Percentiles rank a stretch among this genome's conserved stretches.
These are phyloP conservation scores for Penicillium roqueforti DNA, from an alignment of 495 filamentous ascomycete species.

Conservation along the genomic window DNA sequence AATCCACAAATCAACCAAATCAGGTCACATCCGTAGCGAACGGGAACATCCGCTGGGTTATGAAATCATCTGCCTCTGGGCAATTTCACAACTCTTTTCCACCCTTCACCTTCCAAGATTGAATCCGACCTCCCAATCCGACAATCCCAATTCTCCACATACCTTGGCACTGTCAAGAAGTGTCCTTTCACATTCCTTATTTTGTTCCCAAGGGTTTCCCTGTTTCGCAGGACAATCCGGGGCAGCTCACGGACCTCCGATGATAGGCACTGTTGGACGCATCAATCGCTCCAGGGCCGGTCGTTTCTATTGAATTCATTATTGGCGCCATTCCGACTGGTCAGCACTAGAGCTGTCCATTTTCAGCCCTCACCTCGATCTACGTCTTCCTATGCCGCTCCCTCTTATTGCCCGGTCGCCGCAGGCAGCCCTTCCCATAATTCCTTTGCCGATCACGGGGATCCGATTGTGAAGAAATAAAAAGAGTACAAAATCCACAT, in stretches of 20 bases:
- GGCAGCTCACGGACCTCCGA: constrained; percentile 8
- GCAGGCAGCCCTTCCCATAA: constrained; percentile 15
- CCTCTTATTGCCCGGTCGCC: constrained; percentile 15
- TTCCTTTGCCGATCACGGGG: constrained; percentile 14
- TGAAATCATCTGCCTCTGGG: background rate
- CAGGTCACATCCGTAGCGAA: background rate
- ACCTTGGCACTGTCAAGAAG: background rate
- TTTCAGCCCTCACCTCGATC: constrained; percentile 1
- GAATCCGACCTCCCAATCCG: too few relatives aligned
- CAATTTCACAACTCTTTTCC: background rate
- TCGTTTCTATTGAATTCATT: constrained; percentile 3
- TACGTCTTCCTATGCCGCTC: constrained; percentile 18
- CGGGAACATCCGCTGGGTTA: background rate
- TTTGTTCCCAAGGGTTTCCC: background rate
- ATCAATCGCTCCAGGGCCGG: background rate
- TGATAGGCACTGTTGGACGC: constrained; percentile 3
- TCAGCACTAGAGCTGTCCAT: constrained; percentile 8
- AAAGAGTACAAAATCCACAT: constrained; percentile 1
- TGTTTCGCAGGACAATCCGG: constrained; percentile 1
- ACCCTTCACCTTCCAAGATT: too few relatives aligned
- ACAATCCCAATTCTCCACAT: background rate
- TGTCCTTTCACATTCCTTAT: too few relatives aligned
- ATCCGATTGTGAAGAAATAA: constrained; percentile 7
- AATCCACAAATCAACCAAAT: too few relatives aligned
- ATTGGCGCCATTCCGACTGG: background rate